Evolutionary conservation across 805 yeast genomes (phyloP).

Genomic region (Lipomyces orientalis): DNA sequence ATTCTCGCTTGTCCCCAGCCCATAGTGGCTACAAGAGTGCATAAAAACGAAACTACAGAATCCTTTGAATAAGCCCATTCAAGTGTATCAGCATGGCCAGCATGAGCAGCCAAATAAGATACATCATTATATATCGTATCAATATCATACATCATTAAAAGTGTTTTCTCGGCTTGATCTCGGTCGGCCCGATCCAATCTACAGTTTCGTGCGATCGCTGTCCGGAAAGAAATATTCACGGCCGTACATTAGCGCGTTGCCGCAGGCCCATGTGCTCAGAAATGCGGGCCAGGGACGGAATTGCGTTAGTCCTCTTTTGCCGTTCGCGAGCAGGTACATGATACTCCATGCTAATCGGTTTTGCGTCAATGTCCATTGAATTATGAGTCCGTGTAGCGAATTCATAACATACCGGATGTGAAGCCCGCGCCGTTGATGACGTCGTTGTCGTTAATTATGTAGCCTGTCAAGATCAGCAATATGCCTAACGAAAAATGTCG

Average conservation of each 20-base stretch:
- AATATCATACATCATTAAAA: not conserved
- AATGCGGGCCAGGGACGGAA: slow-evolving; percentile 63
- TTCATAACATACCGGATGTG: slow-evolving; percentile 40
- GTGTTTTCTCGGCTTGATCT: not conserved
- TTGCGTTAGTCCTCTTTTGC: slow-evolving; percentile 50
- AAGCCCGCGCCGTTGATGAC: slow-evolving; percentile 80
- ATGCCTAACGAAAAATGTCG: not conserved
- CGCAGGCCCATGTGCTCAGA: slow-evolving; percentile 62
- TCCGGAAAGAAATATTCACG: slow-evolving; percentile 63
- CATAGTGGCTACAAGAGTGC: not conserved
- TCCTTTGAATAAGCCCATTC: not conserved
- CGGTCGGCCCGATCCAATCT: not conserved
- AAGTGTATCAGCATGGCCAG: not conserved
- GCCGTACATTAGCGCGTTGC: slow-evolving; percentile 72
- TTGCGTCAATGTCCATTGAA: not conserved
- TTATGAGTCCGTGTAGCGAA: not conserved
- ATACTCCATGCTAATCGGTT: slow-evolving; percentile 71
- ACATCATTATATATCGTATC: not conserved
- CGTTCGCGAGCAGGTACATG: slow-evolving; percentile 73
- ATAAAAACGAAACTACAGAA: too few relatives aligned
- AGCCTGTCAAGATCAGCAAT: slow-evolving; percentile 37
- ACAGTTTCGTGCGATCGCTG: slow-evolving; percentile 15
- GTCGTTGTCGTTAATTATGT: slow-evolving; percentile 77
- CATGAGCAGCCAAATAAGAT: not conserved
- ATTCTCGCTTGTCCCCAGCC: not conserved